Base-by-base conservation (phyloP, 2,329 filamentous ascomycete species). In the Cephalotrichum gorgonifer region DNA sequence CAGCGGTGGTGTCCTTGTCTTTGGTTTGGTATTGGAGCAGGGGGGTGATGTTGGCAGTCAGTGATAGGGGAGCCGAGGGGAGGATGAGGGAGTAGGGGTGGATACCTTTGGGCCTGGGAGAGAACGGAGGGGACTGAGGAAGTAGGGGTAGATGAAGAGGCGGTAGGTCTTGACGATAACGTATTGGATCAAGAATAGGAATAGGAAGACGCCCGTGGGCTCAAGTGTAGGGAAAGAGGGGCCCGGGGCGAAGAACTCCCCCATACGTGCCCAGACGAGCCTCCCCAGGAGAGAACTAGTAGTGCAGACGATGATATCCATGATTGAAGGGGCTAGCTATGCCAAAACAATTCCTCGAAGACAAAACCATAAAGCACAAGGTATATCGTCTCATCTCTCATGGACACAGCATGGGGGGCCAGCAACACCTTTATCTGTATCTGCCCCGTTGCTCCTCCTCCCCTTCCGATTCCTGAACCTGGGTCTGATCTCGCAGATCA, bases 91-190 rank as follows among this genome's bases (percentile, higher is more conserved):
- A 33, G 30, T 14, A 33, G 5, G 30, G 28, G 28, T 12, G 20
- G 54, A 8, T 54, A 71, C 69, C 56, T 62, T 66, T 15, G 71
- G 71, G 1, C 68, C 69, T 0, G 71, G 71, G 2, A 74, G 54
- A 45, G 69, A 57, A 14, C 70, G 62, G n/a, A 72, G 57, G 0
- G 70, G 66, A 0, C 71, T 74, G 43, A 70, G 50, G 49, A 63
- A 62, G 44, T 61, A 60, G 4, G 71, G 71, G 50, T 71, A 73
- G 23, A 75, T 52, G 50, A 71, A 59, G 35, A 66, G 49, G 14
- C 58, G 56, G 54, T 69, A 71, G 46, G 39, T 14, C 30, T 48
- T 49, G 20, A 49, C 1, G 12, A 44, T n/a, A 2, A 22, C 7
- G 30, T 49, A 49, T 14, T 49, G 47, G 23, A 49, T 17, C 41